phyloP scores from a whole-genome alignment of 768 basidiomycete genomes.

The Tylopilus sp. region DNA sequence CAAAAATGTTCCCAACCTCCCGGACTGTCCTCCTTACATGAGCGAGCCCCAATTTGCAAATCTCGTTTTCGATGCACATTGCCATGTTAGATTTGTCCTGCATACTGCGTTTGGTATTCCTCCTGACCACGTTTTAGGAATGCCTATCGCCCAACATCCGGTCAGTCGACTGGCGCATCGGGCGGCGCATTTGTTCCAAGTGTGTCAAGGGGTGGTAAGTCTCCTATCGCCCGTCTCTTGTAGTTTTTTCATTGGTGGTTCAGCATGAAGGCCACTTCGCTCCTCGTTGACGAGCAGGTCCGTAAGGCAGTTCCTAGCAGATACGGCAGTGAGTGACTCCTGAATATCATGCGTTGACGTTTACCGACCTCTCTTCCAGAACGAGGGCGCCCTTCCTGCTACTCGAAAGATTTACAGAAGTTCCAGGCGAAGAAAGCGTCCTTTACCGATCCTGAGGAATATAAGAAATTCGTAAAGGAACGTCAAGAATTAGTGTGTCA shows the following conservation, averaged over 20 bases:
- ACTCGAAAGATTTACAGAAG: slow-evolving; percentile 27
- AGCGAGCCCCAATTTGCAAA: slow-evolving; percentile 50
- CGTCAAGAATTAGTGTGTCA: slow-evolving; percentile 31
- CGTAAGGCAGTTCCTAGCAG: slow-evolving; percentile 30
- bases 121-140: slow-evolving; percentile 24
- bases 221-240: neutral
- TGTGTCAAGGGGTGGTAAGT: slow-evolving; percentile 28
- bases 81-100: slow-evolving; percentile 39
- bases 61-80: slow-evolving; percentile 49
- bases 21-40: slow-evolving; percentile 46
- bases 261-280: slow-evolving; percentile 28
- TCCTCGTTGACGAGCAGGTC: slow-evolving; percentile 17
- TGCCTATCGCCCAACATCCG: slow-evolving; percentile 31
- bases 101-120: neutral
- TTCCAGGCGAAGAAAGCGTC: slow-evolving; percentile 29
- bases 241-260: neutral
- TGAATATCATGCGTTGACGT: neutral
- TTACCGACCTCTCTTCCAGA: slow-evolving; percentile 9
- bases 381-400: slow-evolving; percentile 31
- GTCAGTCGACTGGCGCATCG: slow-evolving; percentile 31
- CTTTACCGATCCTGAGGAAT: slow-evolving; percentile 28
- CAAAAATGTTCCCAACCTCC: slow-evolving; percentile 40
- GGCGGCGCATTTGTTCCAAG: slow-evolving; percentile 33
- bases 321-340: slow-evolving; percentile 29
- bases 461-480: slow-evolving; percentile 32